Conservation (phyloP, 139 green algal genomes). For the Haematococcus sp. region DNA sequence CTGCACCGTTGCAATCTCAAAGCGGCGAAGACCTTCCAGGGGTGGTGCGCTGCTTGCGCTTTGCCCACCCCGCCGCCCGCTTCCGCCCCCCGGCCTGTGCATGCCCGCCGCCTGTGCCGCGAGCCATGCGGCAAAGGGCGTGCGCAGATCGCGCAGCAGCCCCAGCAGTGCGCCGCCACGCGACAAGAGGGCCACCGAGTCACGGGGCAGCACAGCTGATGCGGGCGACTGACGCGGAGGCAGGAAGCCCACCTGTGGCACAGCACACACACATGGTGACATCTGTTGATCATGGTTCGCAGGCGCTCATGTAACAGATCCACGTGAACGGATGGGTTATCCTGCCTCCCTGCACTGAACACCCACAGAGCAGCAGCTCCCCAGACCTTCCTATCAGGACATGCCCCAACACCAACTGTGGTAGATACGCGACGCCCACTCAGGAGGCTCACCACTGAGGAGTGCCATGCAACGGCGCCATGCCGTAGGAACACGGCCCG, state of each 20-base stretch:
- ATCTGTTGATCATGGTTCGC: too few relatives aligned
- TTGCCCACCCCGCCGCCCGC: not conserved
- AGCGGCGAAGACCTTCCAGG: constrained; percentile 22
- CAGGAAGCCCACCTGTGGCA: constrained; percentile 33
- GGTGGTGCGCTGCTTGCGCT: not conserved
- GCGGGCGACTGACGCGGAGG: not conserved
- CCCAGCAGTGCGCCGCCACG: constrained; percentile 40
- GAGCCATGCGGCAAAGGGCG: constrained; percentile 69
- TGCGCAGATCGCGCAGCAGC: constrained; percentile 64
- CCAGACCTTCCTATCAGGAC: not conserved
- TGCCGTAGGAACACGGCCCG: too few relatives aligned
- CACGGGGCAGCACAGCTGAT: constrained; percentile 19
- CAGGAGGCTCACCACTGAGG: too few relatives aligned
- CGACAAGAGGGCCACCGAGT: constrained; percentile 47
- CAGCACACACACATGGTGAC: too few relatives aligned
- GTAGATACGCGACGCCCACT: too few relatives aligned
- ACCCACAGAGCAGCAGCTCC: not conserved
- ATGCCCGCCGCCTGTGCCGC: constrained; percentile 10
- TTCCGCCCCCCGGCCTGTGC: not conserved
- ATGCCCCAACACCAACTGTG: too few relatives aligned
- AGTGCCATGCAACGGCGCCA: too few relatives aligned
- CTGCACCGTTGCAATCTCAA: constrained; percentile 61
- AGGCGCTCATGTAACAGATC: too few relatives aligned
- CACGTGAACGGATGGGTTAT: too few relatives aligned
- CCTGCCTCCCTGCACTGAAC: not conserved